These are phyloP conservation scores for Neurospora pannonica DNA, from an alignment of 495 filamentous ascomycete species.

Conservation along the genomic window DNA sequence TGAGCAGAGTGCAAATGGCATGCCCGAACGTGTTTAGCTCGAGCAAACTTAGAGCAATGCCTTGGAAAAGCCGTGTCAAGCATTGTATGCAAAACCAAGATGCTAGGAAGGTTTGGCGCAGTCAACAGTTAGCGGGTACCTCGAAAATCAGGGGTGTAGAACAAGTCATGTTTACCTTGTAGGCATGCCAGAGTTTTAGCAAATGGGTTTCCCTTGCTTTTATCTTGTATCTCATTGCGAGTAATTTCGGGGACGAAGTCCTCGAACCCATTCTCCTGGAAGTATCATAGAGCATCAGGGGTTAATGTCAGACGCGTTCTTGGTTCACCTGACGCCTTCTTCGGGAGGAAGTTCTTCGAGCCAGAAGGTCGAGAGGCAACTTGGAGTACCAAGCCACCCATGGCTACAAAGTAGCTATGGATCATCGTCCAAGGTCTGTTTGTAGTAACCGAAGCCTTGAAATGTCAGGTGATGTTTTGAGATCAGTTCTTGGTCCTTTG, in stretches of 20 bases:
- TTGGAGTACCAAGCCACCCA: constrained; percentile 6
- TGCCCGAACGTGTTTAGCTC: constrained; percentile 31
- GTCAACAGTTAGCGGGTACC: no score
- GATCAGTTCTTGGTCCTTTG: no score
- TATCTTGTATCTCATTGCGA: constrained; percentile 3
- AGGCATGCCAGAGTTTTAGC: not conserved
- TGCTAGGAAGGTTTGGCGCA: constrained; percentile 1
- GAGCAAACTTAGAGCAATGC: constrained; percentile 20
- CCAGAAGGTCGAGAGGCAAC: no score
- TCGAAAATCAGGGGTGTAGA: no score
- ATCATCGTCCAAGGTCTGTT: not conserved
- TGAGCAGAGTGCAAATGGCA: constrained; percentile 23
- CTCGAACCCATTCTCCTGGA: no score
- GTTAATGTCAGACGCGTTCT: no score
- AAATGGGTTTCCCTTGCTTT: constrained; percentile 8
- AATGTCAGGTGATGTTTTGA: no score
- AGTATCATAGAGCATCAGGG: no score
- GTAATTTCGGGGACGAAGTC: not conserved
- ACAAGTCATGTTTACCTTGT: no score
- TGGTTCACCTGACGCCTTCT: no score
- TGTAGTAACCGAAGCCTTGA: no score
- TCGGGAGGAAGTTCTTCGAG: not conserved
- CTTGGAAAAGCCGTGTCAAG: constrained; percentile 7
- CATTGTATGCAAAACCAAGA: constrained; percentile 26
- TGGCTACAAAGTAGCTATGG: constrained; percentile 3